Evolutionary conservation across 208 protist species (phyloP).

Genomic region (Porcisia deanei): DNA sequence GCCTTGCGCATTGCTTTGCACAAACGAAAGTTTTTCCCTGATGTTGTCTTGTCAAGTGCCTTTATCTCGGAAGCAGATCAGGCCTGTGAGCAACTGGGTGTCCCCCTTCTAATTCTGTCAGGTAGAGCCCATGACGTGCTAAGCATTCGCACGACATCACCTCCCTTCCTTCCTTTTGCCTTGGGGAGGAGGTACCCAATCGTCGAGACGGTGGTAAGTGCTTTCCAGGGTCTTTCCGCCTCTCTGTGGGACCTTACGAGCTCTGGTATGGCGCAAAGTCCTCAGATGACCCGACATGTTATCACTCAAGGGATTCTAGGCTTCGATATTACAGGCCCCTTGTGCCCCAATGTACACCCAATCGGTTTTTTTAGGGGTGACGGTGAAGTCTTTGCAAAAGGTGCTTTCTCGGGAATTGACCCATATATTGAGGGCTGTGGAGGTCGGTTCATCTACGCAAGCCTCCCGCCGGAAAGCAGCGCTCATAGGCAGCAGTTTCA

Average conservation of each 20-base stretch:
- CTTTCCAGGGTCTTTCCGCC: not conserved
- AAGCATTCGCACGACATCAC: not conserved
- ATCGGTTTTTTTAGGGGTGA: slow-evolving; percentile 46
- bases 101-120: slow-evolving; percentile 12
- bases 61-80: not conserved
- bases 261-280: not conserved
- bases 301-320: slow-evolving; percentile 43
- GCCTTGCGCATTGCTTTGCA: not conserved
- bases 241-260: not conserved
- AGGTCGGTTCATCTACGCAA: slow-evolving; percentile 1
- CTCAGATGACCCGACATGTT: slow-evolving; percentile 29
- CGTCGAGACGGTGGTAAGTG: not conserved
- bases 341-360: slow-evolving; percentile 44
- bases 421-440: slow-evolving; percentile 1
- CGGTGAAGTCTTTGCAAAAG: not conserved
- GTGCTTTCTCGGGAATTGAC: not conserved
- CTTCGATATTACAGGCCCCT: slow-evolving; percentile 29
- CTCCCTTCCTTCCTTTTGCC: not conserved
- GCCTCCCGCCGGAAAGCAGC: not conserved
- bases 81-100: not conserved
- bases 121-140: not conserved
- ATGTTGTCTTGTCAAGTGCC: slow-evolving; percentile 7
- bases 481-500: not conserved
- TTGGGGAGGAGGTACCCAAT: not conserved
- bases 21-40: not conserved